Base-by-base conservation (phyloP, 1,139 yeast species). In the Lodderomyces beijingensis region DNA sequence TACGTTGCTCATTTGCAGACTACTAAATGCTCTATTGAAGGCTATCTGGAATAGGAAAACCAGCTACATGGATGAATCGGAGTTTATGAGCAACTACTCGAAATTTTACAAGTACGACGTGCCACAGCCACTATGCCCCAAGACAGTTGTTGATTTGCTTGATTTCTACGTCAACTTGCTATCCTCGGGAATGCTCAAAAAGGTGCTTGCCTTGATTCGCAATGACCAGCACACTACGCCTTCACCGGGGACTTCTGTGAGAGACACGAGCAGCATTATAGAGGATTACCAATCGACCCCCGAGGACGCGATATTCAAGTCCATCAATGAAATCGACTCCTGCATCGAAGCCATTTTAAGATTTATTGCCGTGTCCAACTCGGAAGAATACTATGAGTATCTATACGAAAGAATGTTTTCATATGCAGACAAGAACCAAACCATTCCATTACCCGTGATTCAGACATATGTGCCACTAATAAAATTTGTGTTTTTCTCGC, bases 361-460 rank as follows among this genome's bases (percentile, higher is more conserved):
- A 31, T 79, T 62, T 46, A 45, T 79, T 11, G 71, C 80, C 2
- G 71, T 79, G 2, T 59, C 83, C 1, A 77, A 79, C 47, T 77
- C 83, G 25, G 42, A 42, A 0, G 74, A 71, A 21, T 77, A 68
- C 45, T 67, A 59, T 35, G 51, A 53, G 10, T 76, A 64, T 42
- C 37, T 74, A 8, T 52, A 59, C 13, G 46, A 51, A 3, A 62
- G 60, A 29, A 41, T 74, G 4, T 58, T 71, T 40, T 51, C 47
- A 27, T 64, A 59, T 42, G 47, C 60, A 29, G 49, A 52, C 19
- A 43, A 51, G 2, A 59, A 62, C 29, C 77, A 71, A 31, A 38
- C 51, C 13, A 65, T 74, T 11, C 72, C 72, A 5, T 53, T 70
- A 3, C 68, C 70, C 3, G 49, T 46, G 0, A 49, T 68, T 20